Conservation (phyloP, 768 basidiomycete species). For the Megacollybia marginata region DNA sequence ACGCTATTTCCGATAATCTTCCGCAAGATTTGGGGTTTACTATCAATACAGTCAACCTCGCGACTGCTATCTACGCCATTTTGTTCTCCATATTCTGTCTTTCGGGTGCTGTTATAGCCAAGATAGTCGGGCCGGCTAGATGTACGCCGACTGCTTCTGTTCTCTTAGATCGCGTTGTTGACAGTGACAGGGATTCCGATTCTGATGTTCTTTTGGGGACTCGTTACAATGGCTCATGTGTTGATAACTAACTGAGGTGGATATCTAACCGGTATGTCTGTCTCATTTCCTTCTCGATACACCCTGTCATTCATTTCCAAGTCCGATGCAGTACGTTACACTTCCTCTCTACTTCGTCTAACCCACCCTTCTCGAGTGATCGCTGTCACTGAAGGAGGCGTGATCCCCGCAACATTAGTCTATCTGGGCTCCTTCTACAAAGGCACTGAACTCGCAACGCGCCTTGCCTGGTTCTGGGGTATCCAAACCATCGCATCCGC, state of each 20-base stretch:
- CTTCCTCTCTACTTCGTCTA: not conserved
- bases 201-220: conserved; percentile 32
- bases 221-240: conserved; percentile 29
- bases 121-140: conserved; percentile 29
- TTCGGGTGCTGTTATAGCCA: conserved; percentile 30
- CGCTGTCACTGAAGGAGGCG: conserved; percentile 34
- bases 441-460: conserved; percentile 32
- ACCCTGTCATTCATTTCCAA: not conserved
- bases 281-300: not conserved
- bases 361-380: conserved; percentile 20
- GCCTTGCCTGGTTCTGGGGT: conserved; percentile 38
- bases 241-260: conserved; percentile 27
- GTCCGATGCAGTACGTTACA: conserved; percentile 24
- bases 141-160: conserved; percentile 14
- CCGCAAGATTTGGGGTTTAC: conserved; percentile 31
- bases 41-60: conserved; percentile 31
- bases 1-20: conserved; percentile 33
- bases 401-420: conserved; percentile 31
- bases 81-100: conserved; percentile 27
- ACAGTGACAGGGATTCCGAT: conserved; percentile 25
- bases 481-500: conserved; percentile 30
- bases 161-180: not conserved
- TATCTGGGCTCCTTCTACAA: conserved; percentile 37
- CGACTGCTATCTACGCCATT: conserved; percentile 27
- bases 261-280: conserved; percentile 23